phyloP scores from a whole-genome alignment of 2,329 filamentous ascomycete species.

The Thyridium curvatum region DNA sequence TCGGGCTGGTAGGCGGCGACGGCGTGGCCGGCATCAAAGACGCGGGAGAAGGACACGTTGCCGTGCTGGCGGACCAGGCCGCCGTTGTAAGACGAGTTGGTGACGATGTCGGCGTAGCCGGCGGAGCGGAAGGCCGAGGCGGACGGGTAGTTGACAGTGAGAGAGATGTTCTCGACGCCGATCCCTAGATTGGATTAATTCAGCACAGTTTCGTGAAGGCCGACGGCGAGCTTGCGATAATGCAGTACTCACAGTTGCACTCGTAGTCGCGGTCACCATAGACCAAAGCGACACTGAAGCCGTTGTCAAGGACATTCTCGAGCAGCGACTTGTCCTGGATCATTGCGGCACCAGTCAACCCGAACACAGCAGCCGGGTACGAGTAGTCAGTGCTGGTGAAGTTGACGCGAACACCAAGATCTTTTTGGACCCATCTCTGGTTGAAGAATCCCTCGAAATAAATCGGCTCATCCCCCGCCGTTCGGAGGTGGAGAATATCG shows the following conservation, averaged over 20 bases:
- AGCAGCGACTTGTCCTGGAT: conserved; percentile 18
- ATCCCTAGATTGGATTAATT: conserved; percentile 33
- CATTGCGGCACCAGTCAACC: conserved; percentile 22
- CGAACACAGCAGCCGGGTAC: conserved; percentile 23
- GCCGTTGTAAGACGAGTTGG: conserved; percentile 33
- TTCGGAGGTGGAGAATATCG: conserved; percentile 42
- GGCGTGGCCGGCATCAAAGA: conserved; percentile 53
- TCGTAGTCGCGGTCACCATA: conserved; percentile 50
- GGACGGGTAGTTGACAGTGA: conserved; percentile 34
- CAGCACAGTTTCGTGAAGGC: neutral
- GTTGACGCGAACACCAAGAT: conserved; percentile 50
- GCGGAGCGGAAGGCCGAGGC: conserved; percentile 35
- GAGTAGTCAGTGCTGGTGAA: conserved; percentile 30
- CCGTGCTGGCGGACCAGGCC: conserved; percentile 52
- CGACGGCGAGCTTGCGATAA: neutral
- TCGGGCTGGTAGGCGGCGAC: conserved; percentile 46
- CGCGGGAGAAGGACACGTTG: conserved; percentile 55
- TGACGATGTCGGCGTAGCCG: conserved; percentile 38
- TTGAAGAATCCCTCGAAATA: conserved; percentile 47
- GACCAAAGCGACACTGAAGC: conserved; percentile 44
- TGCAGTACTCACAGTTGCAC: conserved; percentile 21
- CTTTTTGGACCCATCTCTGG: conserved; percentile 43
- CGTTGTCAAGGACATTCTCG: conserved; percentile 43
- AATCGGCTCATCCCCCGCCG: conserved; percentile 38
- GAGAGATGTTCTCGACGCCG: conserved; percentile 40